Evolutionary conservation across 352 stramenopile species (phyloP).

Genomic region (Phytopythium chamaehyphon): DNA sequence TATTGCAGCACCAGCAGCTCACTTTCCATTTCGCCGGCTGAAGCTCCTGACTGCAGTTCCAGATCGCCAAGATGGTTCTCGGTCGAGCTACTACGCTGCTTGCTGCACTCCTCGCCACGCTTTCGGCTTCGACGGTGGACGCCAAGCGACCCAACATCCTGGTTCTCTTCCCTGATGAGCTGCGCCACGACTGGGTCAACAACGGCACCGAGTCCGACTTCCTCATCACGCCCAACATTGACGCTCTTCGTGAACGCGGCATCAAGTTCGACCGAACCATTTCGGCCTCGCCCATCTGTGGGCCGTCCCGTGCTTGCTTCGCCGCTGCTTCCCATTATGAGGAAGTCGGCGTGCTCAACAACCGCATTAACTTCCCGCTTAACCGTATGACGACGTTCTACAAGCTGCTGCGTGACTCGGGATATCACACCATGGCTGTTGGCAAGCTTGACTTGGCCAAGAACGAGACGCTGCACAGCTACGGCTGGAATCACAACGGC

Average conservation of each 20-base stretch:
- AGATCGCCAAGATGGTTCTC: constrained; percentile 1
- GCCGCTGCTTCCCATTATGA: constrained; percentile 25
- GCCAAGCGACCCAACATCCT: constrained; percentile 23
- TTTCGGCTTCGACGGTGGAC: not conserved
- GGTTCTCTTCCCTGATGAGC: constrained; percentile 29
- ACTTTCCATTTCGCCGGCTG: not conserved
- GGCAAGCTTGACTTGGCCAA: constrained; percentile 30
- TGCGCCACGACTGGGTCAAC: constrained; percentile 33
- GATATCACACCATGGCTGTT: constrained; percentile 29
- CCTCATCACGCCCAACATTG: constrained; percentile 25
- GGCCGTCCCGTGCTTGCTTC: constrained; percentile 25
- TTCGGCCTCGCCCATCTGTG: constrained; percentile 21
- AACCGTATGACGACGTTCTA: constrained; percentile 31
- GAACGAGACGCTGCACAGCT: constrained; percentile 30
- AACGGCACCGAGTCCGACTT: constrained; percentile 28
- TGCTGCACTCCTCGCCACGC: not conserved
- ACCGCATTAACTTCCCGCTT: constrained; percentile 27
- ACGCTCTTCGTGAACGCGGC: constrained; percentile 23
- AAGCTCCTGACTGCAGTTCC: not conserved
- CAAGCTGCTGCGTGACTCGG: constrained; percentile 23
- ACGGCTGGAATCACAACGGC: constrained; percentile 22
- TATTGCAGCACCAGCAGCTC: not conserved
- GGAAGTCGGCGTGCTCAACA: constrained; percentile 27
- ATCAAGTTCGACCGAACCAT: constrained; percentile 29
- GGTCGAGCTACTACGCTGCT: not conserved